Evolutionary conservation across 2,329 filamentous ascomycete species (phyloP).

Genomic region (Fusarium sacchari): DNA sequence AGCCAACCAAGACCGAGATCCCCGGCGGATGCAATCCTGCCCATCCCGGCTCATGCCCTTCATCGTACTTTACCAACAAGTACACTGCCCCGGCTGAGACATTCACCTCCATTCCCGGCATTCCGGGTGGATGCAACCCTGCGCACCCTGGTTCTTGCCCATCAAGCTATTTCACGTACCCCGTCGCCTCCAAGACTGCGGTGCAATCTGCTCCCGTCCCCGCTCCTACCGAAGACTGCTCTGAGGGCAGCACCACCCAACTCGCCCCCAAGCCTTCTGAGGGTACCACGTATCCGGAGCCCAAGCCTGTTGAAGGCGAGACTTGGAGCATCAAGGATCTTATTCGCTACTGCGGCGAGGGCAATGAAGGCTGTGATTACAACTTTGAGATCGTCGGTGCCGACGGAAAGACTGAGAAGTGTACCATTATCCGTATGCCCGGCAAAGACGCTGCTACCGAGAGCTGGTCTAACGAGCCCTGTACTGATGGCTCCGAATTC

Average conservation of each 20-base stretch:
- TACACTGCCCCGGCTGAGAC: background rate
- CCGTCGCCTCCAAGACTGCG: background rate
- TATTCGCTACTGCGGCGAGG: conserved; percentile 30
- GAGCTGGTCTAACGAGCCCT: conserved; percentile 31
- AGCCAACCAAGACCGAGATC: conserved; percentile 12
- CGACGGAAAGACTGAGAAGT: conserved; percentile 26
- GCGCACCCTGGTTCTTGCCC: conserved; percentile 21
- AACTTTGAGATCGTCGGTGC: conserved; percentile 28
- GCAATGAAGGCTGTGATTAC: conserved; percentile 27
- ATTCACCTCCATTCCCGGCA: background rate
- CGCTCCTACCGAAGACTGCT: background rate
- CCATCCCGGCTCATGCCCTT: background rate
- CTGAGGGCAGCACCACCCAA: too few species aligned
- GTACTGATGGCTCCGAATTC: conserved; percentile 15
- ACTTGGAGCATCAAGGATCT: conserved; percentile 25
- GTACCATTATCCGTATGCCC: conserved; percentile 27
- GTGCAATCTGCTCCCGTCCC: background rate
- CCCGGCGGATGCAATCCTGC: background rate
- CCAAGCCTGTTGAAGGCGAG: conserved; percentile 12
- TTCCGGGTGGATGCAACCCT: conserved; percentile 20
- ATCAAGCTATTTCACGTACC: conserved; percentile 8
- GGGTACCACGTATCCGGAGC: conserved; percentile 1
- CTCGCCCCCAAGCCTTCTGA: background rate
- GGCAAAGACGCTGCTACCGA: conserved; percentile 22
- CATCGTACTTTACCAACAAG: background rate